Evolutionary conservation across 495 filamentous ascomycete genomes (phyloP).

Genomic region (Xylaria nigripes): DNA sequence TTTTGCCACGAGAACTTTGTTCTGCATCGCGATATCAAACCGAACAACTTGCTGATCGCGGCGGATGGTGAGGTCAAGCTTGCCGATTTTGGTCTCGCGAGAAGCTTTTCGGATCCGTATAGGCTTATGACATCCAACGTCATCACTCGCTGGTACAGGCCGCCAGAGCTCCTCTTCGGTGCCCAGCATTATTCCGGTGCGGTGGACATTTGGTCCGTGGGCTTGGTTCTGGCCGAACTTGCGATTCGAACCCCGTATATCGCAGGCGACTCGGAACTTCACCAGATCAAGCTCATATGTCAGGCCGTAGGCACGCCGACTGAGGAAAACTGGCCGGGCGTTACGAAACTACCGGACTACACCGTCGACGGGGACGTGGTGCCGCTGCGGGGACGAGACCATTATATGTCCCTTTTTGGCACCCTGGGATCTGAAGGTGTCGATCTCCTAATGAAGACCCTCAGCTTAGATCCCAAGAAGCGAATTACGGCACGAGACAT

Average conservation of each 20-base stretch:
- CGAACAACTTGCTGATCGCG: slow-evolving; percentile 93
- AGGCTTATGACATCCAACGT: slow-evolving; percentile 85
- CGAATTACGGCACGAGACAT: slow-evolving; percentile 66
- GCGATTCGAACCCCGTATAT: slow-evolving; percentile 72
- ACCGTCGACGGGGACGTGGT: slow-evolving; percentile 49
- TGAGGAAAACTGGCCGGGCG: slow-evolving; percentile 93
- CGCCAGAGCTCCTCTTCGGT: slow-evolving; percentile 86
- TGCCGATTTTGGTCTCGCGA: slow-evolving; percentile 93
- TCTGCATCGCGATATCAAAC: slow-evolving; percentile 97
- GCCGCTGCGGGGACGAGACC: slow-evolving; percentile 58
- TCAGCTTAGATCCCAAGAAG: slow-evolving; percentile 76
- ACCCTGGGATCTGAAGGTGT: slow-evolving; percentile 72
- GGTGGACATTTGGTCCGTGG: slow-evolving; percentile 95
- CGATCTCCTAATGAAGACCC: slow-evolving; percentile 79
- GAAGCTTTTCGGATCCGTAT: slow-evolving; percentile 82
- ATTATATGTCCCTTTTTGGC: slow-evolving; percentile 63
- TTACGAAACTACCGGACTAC: slow-evolving; percentile 71
- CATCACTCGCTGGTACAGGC: slow-evolving; percentile 94
- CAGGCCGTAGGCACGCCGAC: slow-evolving; percentile 82
- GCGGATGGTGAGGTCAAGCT: slow-evolving; percentile 89
- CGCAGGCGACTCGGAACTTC: slow-evolving; percentile 59
- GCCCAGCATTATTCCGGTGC: slow-evolving; percentile 81
- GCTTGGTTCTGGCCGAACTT: slow-evolving; percentile 86
- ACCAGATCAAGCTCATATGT: slow-evolving; percentile 73
- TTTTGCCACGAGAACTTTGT: slow-evolving; percentile 95